Conservation (phyloP, 2,329 filamentous ascomycete species). For the Pestalotiopsis sp. region DNA sequence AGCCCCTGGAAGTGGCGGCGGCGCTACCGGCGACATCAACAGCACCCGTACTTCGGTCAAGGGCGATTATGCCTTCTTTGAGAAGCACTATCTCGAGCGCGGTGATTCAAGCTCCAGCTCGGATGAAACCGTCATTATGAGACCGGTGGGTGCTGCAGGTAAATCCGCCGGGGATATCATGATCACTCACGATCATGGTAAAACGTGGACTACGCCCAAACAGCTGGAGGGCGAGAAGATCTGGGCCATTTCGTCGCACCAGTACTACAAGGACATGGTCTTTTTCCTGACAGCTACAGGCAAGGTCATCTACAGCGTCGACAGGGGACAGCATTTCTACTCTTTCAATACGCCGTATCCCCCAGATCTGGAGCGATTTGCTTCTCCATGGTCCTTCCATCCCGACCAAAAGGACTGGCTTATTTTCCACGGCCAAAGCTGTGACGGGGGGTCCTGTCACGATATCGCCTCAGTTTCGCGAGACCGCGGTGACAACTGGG, state of each 20-base stretch:
- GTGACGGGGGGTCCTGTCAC: slow-evolving; percentile 63
- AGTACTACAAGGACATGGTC: slow-evolving; percentile 80
- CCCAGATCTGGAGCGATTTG: slow-evolving; percentile 35
- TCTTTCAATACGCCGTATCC: slow-evolving; percentile 71
- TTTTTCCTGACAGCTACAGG: slow-evolving; percentile 76
- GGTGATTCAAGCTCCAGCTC: slow-evolving; percentile 62
- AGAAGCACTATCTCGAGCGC: slow-evolving; percentile 79
- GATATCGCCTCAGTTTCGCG: slow-evolving; percentile 74
- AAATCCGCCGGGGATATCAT: slow-evolving; percentile 60
- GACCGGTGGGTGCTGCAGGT: slow-evolving; percentile 52
- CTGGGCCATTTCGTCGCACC: slow-evolving; percentile 73
- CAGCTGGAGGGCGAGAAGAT: slow-evolving; percentile 73
- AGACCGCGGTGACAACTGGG: slow-evolving; percentile 82
- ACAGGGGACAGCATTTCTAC: slow-evolving; percentile 75
- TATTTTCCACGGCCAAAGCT: slow-evolving; percentile 83
- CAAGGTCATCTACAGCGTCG: slow-evolving; percentile 78
- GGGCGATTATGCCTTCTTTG: slow-evolving; percentile 51
- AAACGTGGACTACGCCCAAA: slow-evolving; percentile 69
- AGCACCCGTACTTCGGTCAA: slow-evolving; percentile 65
- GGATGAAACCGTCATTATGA: slow-evolving; percentile 73
- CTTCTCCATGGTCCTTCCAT: slow-evolving; percentile 73
- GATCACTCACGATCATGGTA: slow-evolving; percentile 84
- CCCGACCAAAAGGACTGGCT: slow-evolving; percentile 86
- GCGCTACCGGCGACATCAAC: slow-evolving; percentile 68
- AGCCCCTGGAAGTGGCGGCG: slow-evolving; percentile 52